Evolutionary conservation across 805 yeast species (phyloP).

Genomic region (Cyberlindnera saturnus): DNA sequence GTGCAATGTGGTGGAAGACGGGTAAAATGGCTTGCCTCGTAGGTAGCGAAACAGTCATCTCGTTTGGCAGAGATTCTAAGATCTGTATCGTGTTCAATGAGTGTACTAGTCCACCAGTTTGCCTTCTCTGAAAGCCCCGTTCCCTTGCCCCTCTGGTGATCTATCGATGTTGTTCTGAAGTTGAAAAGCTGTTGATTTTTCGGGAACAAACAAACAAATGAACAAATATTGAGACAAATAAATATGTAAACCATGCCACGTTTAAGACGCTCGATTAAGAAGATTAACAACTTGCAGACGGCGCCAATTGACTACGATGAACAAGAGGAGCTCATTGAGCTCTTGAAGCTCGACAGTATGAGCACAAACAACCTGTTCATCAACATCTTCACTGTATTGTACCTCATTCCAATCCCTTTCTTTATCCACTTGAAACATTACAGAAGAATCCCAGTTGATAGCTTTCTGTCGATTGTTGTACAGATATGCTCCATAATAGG

Average conservation of each 20-base stretch:
- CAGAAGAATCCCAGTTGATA: slow-evolving; percentile 6
- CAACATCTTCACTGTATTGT: slow-evolving; percentile 13
- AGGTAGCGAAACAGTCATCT: background rate
- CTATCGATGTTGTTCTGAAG: no score
- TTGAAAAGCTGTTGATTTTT: no score
- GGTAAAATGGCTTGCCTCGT: slow-evolving; percentile 4
- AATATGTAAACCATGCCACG: slow-evolving; percentile 10
- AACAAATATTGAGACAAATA: background rate
- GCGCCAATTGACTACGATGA: slow-evolving; percentile 16
- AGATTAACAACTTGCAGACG: slow-evolving; percentile 6
- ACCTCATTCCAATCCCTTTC: slow-evolving; percentile 13
- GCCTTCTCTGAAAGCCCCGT: no score
- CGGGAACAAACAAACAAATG: background rate
- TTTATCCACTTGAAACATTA: slow-evolving; percentile 11
- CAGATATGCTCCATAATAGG: slow-evolving; percentile 5
- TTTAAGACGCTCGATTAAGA: slow-evolving; percentile 8
- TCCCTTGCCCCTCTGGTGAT: no score
- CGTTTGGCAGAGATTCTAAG: no score
- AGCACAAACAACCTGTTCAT: slow-evolving; percentile 10
- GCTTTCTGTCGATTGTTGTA: slow-evolving; percentile 4
- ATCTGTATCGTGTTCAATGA: no score
- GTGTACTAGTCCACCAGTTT: no score
- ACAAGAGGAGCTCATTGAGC: slow-evolving; percentile 16
- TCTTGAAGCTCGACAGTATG: slow-evolving; percentile 9
- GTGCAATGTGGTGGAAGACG: slow-evolving; percentile 1